A percentile compares a stretch with the other conserved stretches of the same genome.
phyloP scores from a whole-genome alignment of 768 basidiomycete species.

The Serendipita vermifera region DNA sequence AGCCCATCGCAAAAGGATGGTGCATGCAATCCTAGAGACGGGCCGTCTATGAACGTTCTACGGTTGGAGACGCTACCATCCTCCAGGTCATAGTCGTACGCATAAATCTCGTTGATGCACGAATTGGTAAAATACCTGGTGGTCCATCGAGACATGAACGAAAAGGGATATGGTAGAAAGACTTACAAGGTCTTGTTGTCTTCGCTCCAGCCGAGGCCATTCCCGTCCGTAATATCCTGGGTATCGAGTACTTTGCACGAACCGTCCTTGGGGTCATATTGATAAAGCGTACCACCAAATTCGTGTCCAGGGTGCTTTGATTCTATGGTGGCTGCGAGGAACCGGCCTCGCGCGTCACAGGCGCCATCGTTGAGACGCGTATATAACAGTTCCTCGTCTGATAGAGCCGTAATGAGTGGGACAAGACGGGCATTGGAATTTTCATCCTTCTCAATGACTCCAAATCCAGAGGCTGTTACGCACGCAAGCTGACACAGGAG shows the following conservation, averaged over 20 bases:
- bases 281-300: slow-evolving; percentile 45
- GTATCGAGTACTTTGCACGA: slow-evolving; percentile 34
- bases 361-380: slow-evolving; percentile 61
- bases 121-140: slow-evolving; percentile 63
- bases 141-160: slow-evolving; percentile 13
- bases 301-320: slow-evolving; percentile 31
- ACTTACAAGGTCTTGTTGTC: slow-evolving; percentile 49
- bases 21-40: slow-evolving; percentile 35
- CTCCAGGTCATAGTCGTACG: slow-evolving; percentile 45
- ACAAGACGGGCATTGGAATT: slow-evolving; percentile 21
- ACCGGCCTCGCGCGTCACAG: slow-evolving; percentile 51
- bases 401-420: slow-evolving; percentile 42
- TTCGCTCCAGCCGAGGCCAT: slow-evolving; percentile 52
- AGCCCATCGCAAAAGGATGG: slow-evolving; percentile 51
- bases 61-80: slow-evolving; percentile 44
- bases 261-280: slow-evolving; percentile 40
- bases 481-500: slow-evolving; percentile 38
- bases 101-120: slow-evolving; percentile 48
- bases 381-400: slow-evolving; percentile 28
- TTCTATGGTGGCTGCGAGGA: slow-evolving; percentile 50
- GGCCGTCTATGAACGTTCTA: slow-evolving; percentile 44
- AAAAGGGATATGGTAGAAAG: neutral
- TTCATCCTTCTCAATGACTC: slow-evolving; percentile 33
- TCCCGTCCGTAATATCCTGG: slow-evolving; percentile 31
- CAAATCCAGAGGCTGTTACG: slow-evolving; percentile 45